Evolutionary conservation across 176 grass and related monocot species (phyloP), one percentile per base, ranked within the genome.

Genomic region (Oryza longistaminata): DNA sequence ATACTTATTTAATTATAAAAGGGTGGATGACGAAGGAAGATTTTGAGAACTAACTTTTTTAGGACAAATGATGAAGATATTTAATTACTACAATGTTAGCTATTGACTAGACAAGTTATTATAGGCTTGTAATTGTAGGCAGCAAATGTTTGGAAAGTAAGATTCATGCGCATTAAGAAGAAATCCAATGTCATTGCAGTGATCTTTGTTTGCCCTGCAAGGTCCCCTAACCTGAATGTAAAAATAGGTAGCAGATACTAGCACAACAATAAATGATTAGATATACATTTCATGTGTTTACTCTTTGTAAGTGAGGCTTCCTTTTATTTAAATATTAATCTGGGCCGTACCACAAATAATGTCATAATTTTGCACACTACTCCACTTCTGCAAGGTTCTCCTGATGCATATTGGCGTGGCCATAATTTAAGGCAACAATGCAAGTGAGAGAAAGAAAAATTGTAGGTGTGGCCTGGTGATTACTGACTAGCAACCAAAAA

Each of bases 121-220:
- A 53, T 69, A 68, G 45, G 2, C 29, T 70, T 46, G 11, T 21
- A 21, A 2, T 67, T 50, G 6, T 53, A 53, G 25, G 78, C 29
- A 68, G 29, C 65, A 37, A 19, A 81, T 48, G 29, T 14, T 66
- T 81, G 78, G 16, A 31, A 48, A 27, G 4, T 33, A 17, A 53
- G 11, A 6, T 55, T 22, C 12, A 70, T 81, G 45, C 55, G 31
- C 31, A 70, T 46, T 55, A 31, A 43, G 34, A 73, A 12, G 34
- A 73, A 82, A 70, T 10, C 14, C 67, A 60, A 55, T 74, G 16
- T n/a, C 16, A 40, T 14, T 29, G 60, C 40, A 37, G 14, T 42
- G 67, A 83, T 88, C 12, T 70, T 70, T n/a, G 27, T 78, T 78
- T 53, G 44, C 15, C 68, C 68, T 79, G 12, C 39, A 88, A 77